phyloP scores from a whole-genome alignment of 371 early-diverging fungal genomes.

The Saksenaea oblongispora region DNA sequence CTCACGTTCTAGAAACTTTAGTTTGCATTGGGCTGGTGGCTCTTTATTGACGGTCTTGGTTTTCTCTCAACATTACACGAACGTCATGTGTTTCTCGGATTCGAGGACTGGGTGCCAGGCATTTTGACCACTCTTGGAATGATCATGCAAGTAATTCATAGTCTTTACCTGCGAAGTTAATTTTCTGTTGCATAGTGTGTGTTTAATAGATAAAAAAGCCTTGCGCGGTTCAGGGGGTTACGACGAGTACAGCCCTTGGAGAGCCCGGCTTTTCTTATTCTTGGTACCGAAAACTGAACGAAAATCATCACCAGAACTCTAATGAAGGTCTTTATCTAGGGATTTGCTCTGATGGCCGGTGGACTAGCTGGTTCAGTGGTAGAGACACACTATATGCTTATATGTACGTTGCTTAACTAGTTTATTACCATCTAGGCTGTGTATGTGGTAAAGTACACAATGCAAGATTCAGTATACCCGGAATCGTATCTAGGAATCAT shows the following conservation, averaged over 20 bases:
- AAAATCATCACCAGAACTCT: not conserved
- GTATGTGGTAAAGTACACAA: conserved; percentile 67
- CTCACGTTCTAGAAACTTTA: conserved; percentile 10
- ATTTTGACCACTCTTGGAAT: conserved; percentile 73
- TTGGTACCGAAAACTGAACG: conserved; percentile 24
- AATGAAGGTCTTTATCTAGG: conserved; percentile 21
- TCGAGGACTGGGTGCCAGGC: conserved; percentile 82
- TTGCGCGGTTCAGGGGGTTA: conserved; percentile 45
- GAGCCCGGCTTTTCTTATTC: conserved; percentile 70
- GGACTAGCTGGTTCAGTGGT: conserved; percentile 75
- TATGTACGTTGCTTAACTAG: not conserved
- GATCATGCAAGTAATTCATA: conserved; percentile 57
- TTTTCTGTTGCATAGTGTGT: conserved; percentile 33
- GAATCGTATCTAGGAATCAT: conserved; percentile 65
- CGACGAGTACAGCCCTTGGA: conserved; percentile 50
- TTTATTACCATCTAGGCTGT: conserved; percentile 50
- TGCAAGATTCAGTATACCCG: conserved; percentile 53
- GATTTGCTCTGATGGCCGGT: conserved; percentile 74
- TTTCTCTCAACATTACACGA: conserved; percentile 29
- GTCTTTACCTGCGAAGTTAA: not conserved
- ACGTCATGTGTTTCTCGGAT: conserved; percentile 48
- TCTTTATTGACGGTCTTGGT: conserved; percentile 71
- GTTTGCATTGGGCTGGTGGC: conserved; percentile 88
- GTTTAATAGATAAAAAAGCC: conserved; percentile 53
- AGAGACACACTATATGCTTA: conserved; percentile 1